A percentile compares a stretch with the other conserved stretches of the same genome.
These are phyloP conservation scores for Trichomonas vaginalis DNA, from an alignment of 208 protist species.

Conservation along the genomic window DNA sequence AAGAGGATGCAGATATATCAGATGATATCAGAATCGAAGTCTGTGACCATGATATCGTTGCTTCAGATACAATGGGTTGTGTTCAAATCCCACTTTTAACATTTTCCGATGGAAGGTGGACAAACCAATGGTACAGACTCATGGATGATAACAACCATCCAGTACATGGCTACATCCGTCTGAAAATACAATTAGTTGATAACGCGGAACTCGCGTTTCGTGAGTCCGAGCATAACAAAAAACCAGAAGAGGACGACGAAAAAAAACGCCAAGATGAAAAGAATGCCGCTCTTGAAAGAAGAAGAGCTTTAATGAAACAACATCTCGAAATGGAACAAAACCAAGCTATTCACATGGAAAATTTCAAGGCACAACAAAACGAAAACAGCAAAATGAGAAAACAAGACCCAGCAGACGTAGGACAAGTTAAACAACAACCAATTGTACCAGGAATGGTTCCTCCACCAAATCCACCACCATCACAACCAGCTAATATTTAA, in stretches of 20 bases:
- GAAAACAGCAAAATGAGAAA: background rate
- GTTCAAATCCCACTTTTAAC: background rate
- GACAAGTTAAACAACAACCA: background rate
- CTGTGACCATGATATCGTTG: background rate
- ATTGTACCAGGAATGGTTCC: background rate
- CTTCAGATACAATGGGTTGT: background rate
- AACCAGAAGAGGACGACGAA: background rate
- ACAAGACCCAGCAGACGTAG: background rate
- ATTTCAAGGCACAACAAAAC: background rate
- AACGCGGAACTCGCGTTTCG: background rate
- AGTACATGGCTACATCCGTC: background rate
- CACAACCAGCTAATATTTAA: background rate
- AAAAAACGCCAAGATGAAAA: background rate
- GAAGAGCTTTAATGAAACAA: background rate
- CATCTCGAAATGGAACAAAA: background rate
- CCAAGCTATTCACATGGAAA: background rate
- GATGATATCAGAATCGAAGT: background rate
- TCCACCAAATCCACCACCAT: background rate
- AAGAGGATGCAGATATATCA: background rate
- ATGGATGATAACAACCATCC: background rate
- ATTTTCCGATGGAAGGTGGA: background rate
- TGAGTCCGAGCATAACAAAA: background rate
- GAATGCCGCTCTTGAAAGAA: background rate
- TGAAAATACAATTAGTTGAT: background rate
- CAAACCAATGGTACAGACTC: background rate